A percentile compares a stretch with the other conserved stretches of the same genome.
Evolutionary conservation across 176 grass and related monocot genomes (phyloP).

Genomic region (Aegilops longissima): DNA sequence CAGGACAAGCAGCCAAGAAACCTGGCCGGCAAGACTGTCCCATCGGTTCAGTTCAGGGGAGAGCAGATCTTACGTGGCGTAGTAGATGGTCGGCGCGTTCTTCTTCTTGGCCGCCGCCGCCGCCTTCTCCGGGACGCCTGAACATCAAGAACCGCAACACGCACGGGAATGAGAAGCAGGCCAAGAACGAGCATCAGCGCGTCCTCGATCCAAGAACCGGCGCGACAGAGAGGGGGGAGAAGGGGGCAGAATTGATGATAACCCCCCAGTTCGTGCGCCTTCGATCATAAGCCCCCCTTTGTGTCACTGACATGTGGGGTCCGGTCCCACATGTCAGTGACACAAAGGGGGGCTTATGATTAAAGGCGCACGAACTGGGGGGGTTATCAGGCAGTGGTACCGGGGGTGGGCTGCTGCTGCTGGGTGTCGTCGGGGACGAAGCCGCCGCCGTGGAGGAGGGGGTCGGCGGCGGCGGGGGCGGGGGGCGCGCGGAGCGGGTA

Average conservation of each 20-base stretch:
- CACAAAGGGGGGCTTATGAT: too few relatives aligned
- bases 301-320: too few relatives aligned
- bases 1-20: background rate
- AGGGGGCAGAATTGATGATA: too few relatives aligned
- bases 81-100: slow-evolving; percentile 69
- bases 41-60: background rate
- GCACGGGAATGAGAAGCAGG: slow-evolving; percentile 18
- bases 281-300: too few relatives aligned
- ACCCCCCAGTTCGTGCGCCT: too few relatives aligned
- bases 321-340: too few relatives aligned
- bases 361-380: too few relatives aligned
- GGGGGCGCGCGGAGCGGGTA: slow-evolving; percentile 46
- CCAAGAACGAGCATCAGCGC: background rate
- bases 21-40: background rate
- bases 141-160: slow-evolving; percentile 34
- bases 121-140: slow-evolving; percentile 42
- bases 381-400: background rate
- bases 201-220: slow-evolving; percentile 24
- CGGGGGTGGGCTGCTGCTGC: slow-evolving; percentile 9
- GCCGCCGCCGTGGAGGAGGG: slow-evolving; percentile 72
- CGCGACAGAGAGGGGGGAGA: too few relatives aligned
- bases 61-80: slow-evolving; percentile 68
- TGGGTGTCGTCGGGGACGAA: slow-evolving; percentile 68
- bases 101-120: slow-evolving; percentile 60
- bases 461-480: slow-evolving; percentile 30